Conservation (phyloP, 257 asterid species). For the Salvia rosmarinus region DNA sequence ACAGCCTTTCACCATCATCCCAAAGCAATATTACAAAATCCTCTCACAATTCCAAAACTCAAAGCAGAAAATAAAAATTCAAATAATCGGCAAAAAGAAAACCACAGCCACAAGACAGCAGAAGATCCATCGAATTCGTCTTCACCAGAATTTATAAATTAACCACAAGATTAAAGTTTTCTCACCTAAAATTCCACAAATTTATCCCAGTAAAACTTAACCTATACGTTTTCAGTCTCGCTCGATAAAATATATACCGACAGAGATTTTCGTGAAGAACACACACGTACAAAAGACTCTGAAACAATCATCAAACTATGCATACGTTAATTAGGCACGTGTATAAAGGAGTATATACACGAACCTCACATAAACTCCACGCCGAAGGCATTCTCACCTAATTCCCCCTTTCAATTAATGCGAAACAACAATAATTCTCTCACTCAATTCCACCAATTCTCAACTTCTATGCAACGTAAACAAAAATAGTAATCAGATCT, state of each 20-base stretch:
- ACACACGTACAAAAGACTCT: not conserved
- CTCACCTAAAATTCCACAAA: constrained; percentile 13
- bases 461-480: constrained; percentile 5
- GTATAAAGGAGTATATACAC: constrained; percentile 11
- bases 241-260: not conserved
- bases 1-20: constrained; percentile 10
- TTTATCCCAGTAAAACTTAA: not conserved
- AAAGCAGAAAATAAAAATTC: not conserved
- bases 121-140: not conserved
- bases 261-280: not conserved
- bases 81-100: not conserved
- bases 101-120: not conserved
- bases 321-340: not conserved
- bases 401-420: not conserved
- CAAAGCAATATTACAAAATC: constrained; percentile 17
- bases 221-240: not conserved
- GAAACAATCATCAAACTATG: not conserved
- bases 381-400: not conserved
- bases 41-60: constrained; percentile 20
- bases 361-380: constrained; percentile 7
- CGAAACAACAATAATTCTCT: constrained; percentile 1
- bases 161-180: not conserved
- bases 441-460: constrained; percentile 30
- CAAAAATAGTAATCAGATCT: constrained; percentile 30
- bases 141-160: not conserved